Conservation (phyloP, 2,329 filamentous ascomycete species). For the Ophiostoma pallidulum region DNA sequence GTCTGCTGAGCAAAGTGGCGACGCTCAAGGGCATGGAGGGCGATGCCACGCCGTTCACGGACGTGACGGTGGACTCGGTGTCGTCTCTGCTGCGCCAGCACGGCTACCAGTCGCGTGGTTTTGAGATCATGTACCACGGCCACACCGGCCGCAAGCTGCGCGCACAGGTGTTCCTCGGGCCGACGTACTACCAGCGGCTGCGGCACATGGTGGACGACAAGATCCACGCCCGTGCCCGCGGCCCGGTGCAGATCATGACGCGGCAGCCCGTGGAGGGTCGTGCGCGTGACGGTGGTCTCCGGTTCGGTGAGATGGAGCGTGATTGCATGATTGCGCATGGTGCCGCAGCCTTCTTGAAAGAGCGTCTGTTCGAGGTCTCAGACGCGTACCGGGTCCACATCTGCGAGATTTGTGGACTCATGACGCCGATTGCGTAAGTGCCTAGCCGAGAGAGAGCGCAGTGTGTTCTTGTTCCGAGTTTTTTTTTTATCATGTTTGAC, state of each 20-base stretch:
- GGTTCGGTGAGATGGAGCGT: slow-evolving; percentile 99
- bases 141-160: slow-evolving; percentile 91
- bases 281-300: slow-evolving; percentile 92
- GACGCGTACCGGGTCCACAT: slow-evolving; percentile 97
- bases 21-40: slow-evolving; percentile 90
- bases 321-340: slow-evolving; percentile 99
- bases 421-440: slow-evolving; percentile 97
- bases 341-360: slow-evolving; percentile 92
- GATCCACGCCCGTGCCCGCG: slow-evolving; percentile 96
- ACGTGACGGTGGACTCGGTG: slow-evolving; percentile 90
- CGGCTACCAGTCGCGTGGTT: slow-evolving; percentile 93
- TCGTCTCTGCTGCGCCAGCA: slow-evolving; percentile 78
- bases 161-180: slow-evolving; percentile 91
- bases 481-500: not conserved
- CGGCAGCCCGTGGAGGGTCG: slow-evolving; percentile 96
- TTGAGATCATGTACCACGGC: slow-evolving; percentile 98
- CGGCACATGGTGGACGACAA: slow-evolving; percentile 99
- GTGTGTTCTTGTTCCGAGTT: not conserved
- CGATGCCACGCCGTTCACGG: slow-evolving; percentile 95
- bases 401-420: slow-evolving; percentile 96
- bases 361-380: slow-evolving; percentile 92
- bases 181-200: slow-evolving; percentile 97
- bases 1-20: slow-evolving; percentile 90
- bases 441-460: too few relatives aligned
- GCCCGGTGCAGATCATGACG: slow-evolving; percentile 94